Evolutionary conservation across 192 early-diverging fungal species (phyloP), one percentile per base, ranked within the genome.

Genomic region (Podila horticola): DNA sequence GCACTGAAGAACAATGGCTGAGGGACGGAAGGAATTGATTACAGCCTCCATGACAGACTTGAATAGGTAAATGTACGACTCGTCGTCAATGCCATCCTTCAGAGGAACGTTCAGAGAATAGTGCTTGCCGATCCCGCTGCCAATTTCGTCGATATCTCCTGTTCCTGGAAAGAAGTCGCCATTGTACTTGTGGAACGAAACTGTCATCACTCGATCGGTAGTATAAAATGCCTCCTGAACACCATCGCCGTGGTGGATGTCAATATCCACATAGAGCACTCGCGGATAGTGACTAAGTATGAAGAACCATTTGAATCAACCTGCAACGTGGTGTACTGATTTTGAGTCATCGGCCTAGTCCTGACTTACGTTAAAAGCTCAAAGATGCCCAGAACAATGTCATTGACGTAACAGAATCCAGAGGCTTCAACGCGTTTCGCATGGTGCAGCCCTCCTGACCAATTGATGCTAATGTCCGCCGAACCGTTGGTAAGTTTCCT

Each of bases 401-500:
- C 98, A 76, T 99, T 99, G 15, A 99, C 94, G 77, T 97, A 99
- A 79, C 98, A 99, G 79, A 99, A 99, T 5, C 98, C 98, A 52
- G 93, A 91, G 2, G 98, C 98, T 65, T 95, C 94, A 63, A 74
- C 83, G 38, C 94, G 91, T 66, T 94, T 93, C 24, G 94, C 94
- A 71, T 99, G 98, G 86, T 99, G 97, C 30, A 98, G 86, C 15
- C 98, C 98, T 71, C 98, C 98, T 26, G 94, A 95, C 98, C 98
- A 99, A 83, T 99, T 97, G 45, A 99, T 93, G 20, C 95, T 94
- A 67, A 99, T 98, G 64, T 99, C 97, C 6, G 93, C 84, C 10
- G 91, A 91, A 29, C 92, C 92, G 12, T 88, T 82, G 2, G 94
- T 92, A 49, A 99, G 74, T 67, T 96, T 96, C 29, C 88, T 76